Evolutionary conservation across 768 basidiomycete genomes (phyloP), one percentile per base, ranked within the genome.

Genomic region (Lentinula raphanica): DNA sequence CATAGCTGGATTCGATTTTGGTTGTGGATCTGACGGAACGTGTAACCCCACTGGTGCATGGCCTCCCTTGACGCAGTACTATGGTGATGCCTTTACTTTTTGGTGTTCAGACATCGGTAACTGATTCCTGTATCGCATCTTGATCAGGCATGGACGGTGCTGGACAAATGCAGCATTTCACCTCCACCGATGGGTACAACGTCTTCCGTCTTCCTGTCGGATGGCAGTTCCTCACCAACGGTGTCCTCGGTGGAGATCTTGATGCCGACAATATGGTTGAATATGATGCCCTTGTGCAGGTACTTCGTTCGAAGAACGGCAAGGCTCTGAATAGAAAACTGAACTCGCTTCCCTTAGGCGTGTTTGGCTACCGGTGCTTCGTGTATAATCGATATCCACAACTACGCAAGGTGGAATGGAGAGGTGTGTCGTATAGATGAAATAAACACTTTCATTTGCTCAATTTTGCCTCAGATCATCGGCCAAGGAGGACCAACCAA

Each of bases 111-210:
- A 6, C 61, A 38, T 58, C 7, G 8, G 42, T n/a, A 21, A 29
- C 32, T 51, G 23, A 17, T 19, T 19, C 27, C 12, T 5, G 19
- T 15, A 23, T 19, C 21, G 19, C 11, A 23, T 19, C 21, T 38
- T 21, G 21, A 6, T 38, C 49, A 73, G 76, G 76, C 28, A 58
- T 64, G 28, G 78, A 81, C 54, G 80, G 78, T 44, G 69, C 65
- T 3, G 79, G 81, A n/a, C 85, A 86, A 64, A 86, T 87, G 81
- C 64, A 73, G 42, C 85, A 87, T 65, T 87, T 86, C 60, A 76
- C 78, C 50, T 65, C 74, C 0, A 69, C 82, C 60, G 81, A 85
- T 58, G 77, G 76, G 3, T 82, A 78, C 72, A 82, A 82, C 56
- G 70, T 74, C 6, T 83, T 85, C 74, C 82, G 85, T 54, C 74